Percentiles rank a stretch among this genome's conserved stretches.
These are phyloP conservation scores for Acanthamoeba lenticulata DNA, from an alignment of 208 protist genomes.

Conservation along the genomic window DNA sequence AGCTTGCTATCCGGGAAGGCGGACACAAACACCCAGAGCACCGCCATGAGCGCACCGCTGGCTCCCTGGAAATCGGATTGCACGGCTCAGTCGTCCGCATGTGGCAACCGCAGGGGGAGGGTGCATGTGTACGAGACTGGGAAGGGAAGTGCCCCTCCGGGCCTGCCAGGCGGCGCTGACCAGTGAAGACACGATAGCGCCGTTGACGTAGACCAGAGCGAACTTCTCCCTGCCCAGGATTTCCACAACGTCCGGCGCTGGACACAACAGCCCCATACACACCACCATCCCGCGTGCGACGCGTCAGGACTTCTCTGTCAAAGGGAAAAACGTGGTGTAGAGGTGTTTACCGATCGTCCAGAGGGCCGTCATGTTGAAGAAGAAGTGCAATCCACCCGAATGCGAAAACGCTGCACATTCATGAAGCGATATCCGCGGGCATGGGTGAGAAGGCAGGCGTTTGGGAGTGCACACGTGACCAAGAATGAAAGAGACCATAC, in stretches of 20 bases:
- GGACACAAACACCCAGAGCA: conserved; percentile 37
- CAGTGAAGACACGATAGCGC: neutral
- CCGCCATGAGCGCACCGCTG: conserved; percentile 1
- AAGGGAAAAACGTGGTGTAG: neutral
- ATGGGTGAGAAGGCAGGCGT: neutral
- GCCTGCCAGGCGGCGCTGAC: neutral
- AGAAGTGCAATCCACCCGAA: neutral
- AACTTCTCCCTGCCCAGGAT: conserved; percentile 11
- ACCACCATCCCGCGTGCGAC: neutral
- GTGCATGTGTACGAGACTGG: neutral
- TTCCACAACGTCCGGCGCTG: neutral
- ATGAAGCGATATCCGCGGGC: neutral
- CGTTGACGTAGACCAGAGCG: neutral
- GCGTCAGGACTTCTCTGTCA: neutral
- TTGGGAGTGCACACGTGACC: neutral
- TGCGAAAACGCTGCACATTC: neutral
- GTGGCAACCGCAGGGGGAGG: too few species aligned
- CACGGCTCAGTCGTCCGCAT: too few species aligned
- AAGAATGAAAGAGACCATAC: neutral
- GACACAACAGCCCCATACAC: neutral
- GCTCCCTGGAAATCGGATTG: neutral
- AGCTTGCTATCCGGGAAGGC: neutral
- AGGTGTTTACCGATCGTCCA: neutral
- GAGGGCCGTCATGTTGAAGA: conserved; percentile 3
- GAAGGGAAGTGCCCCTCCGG: neutral